Evolutionary conservation across 2,329 filamentous ascomycete species (phyloP).

Genomic region (Xylariaceae sp.): DNA sequence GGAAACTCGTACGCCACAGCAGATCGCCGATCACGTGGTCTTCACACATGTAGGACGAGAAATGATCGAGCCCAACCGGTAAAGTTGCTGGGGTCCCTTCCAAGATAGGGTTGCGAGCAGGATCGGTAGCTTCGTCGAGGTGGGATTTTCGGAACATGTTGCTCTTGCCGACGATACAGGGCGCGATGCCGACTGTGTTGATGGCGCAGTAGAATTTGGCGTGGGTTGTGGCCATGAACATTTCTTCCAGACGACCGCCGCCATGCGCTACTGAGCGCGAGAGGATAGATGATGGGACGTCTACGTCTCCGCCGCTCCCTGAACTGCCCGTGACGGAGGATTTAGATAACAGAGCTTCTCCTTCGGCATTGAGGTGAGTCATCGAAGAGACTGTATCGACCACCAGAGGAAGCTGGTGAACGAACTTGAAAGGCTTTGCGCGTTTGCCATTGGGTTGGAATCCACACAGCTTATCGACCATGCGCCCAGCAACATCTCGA

Average conservation of each 20-base stretch:
- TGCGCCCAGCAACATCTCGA: slow-evolving; percentile 72
- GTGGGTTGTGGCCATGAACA: slow-evolving; percentile 90
- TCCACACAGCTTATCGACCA: slow-evolving; percentile 85
- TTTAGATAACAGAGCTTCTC: slow-evolving; percentile 33
- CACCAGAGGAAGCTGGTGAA: slow-evolving; percentile 87
- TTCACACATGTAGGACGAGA: slow-evolving; percentile 95
- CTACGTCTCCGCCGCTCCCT: slow-evolving; percentile 28
- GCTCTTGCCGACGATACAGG: slow-evolving; percentile 93
- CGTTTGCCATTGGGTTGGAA: slow-evolving; percentile 46
- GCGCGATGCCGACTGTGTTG: slow-evolving; percentile 85
- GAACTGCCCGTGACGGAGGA: slow-evolving; percentile 31
- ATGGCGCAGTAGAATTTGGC: slow-evolving; percentile 98
- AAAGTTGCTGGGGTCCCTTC: slow-evolving; percentile 37
- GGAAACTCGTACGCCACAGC: slow-evolving; percentile 69
- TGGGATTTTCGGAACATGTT: slow-evolving; percentile 98
- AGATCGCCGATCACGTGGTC: slow-evolving; percentile 93
- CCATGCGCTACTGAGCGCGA: slow-evolving; percentile 41
- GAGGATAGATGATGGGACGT: slow-evolving; percentile 24
- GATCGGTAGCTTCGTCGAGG: slow-evolving; percentile 67
- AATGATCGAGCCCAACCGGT: slow-evolving; percentile 77
- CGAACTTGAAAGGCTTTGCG: slow-evolving; percentile 74
- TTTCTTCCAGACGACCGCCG: slow-evolving; percentile 85
- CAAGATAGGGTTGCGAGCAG: slow-evolving; percentile 42
- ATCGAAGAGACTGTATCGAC: slow-evolving; percentile 61
- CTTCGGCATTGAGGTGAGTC: slow-evolving; percentile 25